Evolutionary conservation across 495 filamentous ascomycete genomes (phyloP).

Genomic region (Immersiella caudata): DNA sequence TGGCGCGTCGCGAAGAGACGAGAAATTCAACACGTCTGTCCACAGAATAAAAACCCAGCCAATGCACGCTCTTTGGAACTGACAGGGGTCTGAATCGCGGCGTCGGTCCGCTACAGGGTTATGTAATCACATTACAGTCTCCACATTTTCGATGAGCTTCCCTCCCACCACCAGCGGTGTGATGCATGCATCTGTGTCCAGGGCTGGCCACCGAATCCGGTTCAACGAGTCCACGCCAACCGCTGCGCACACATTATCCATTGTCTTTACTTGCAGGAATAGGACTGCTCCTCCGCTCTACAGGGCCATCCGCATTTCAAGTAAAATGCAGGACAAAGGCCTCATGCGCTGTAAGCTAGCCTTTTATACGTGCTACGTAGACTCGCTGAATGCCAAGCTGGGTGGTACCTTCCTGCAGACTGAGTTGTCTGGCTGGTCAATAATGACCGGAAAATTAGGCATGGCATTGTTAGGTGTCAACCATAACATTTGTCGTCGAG

Average conservation of each 20-base stretch:
- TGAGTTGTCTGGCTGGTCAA: not conserved
- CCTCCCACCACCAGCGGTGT: not conserved
- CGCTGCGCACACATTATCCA: too few relatives aligned
- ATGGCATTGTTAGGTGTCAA: not conserved
- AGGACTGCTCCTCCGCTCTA: not conserved
- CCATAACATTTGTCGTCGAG: not conserved
- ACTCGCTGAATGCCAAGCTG: not conserved
- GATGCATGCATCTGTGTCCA: not conserved
- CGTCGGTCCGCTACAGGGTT: not conserved
- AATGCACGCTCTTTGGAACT: not conserved
- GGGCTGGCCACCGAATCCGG: not conserved
- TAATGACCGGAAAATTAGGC: not conserved
- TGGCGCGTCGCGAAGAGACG: slow-evolving; percentile 23
- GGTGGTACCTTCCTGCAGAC: not conserved
- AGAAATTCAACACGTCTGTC: slow-evolving; percentile 12
- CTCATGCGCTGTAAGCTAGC: too few relatives aligned
- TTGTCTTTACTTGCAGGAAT: not conserved
- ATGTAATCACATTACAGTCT: not conserved
- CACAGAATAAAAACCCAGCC: not conserved
- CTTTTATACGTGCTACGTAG: not conserved
- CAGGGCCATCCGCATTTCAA: too few relatives aligned
- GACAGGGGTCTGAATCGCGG: not conserved
- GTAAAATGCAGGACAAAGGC: too few relatives aligned
- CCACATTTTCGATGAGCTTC: not conserved
- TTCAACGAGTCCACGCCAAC: not conserved